Evolutionary conservation across 2,329 filamentous ascomycete species (phyloP).

Genomic region (Dichotomopilus funicola): DNA sequence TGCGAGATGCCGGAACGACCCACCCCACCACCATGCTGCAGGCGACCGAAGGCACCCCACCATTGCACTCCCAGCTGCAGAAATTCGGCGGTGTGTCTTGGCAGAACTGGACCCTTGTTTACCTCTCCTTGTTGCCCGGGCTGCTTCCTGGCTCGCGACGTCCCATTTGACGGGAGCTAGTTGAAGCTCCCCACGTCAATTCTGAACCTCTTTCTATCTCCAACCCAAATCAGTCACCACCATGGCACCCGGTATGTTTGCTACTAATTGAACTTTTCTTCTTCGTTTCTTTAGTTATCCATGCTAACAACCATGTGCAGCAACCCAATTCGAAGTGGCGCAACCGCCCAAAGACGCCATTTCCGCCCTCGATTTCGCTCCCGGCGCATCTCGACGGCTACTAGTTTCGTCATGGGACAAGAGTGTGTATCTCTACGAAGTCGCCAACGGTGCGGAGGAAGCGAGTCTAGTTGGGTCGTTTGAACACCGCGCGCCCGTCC

Average conservation of each 20-base stretch:
- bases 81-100: slow-evolving; percentile 19
- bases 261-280: too few relatives aligned
- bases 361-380: slow-evolving; percentile 80
- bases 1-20: neutral
- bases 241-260: slow-evolving; percentile 37
- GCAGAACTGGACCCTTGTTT: slow-evolving; percentile 23
- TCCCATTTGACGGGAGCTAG: neutral
- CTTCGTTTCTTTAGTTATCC: too few relatives aligned
- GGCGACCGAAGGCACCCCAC: neutral
- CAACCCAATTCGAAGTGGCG: slow-evolving; percentile 74
- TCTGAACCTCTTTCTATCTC: neutral
- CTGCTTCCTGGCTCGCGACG: slow-evolving; percentile 8
- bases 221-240: slow-evolving; percentile 8
- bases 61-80: neutral
- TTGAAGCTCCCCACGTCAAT: slow-evolving; percentile 9
- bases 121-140: slow-evolving; percentile 12
- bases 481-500: slow-evolving; percentile 75
- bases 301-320: slow-evolving; percentile 29
- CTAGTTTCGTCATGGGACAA: slow-evolving; percentile 95
- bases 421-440: slow-evolving; percentile 83
- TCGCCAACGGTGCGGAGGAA: slow-evolving; percentile 50
- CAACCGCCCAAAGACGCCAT: slow-evolving; percentile 81
- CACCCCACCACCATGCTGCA: slow-evolving; percentile 11
- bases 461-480: slow-evolving; percentile 65
- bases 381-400: slow-evolving; percentile 64